Percentiles rank a stretch among this genome's conserved stretches.
phyloP scores from a whole-genome alignment of 1,139 yeast species.

The Tardiomyces digboiensis region DNA sequence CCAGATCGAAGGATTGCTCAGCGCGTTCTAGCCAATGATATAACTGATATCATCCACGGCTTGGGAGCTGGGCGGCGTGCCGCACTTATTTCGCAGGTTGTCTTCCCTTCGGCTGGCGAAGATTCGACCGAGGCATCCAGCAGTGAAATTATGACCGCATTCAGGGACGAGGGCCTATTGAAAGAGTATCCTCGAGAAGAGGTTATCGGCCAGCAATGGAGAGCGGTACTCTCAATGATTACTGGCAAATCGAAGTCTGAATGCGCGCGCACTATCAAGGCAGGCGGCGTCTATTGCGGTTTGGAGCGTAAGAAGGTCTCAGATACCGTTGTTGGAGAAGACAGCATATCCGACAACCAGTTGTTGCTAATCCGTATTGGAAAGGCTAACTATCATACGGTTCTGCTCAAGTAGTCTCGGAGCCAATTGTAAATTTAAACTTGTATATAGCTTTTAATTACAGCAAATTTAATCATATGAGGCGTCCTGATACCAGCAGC shows the following conservation, averaged over 20 bases:
- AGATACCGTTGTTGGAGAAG: slow-evolving; percentile 39
- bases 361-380: slow-evolving; percentile 67
- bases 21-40: slow-evolving; percentile 67
- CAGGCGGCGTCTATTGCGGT: slow-evolving; percentile 72
- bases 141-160: slow-evolving; percentile 46
- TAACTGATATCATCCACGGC: slow-evolving; percentile 84
- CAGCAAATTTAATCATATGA: not conserved
- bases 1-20: slow-evolving; percentile 70
- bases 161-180: slow-evolving; percentile 53
- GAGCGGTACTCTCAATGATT: slow-evolving; percentile 27
- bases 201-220: slow-evolving; percentile 28
- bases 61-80: slow-evolving; percentile 62
- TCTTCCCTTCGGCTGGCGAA: slow-evolving; percentile 46
- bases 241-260: slow-evolving; percentile 43
- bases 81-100: slow-evolving; percentile 49
- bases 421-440: not conserved
- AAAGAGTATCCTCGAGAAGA: slow-evolving; percentile 30
- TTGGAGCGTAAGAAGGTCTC: slow-evolving; percentile 45
- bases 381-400: slow-evolving; percentile 31
- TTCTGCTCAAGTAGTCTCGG: slow-evolving; percentile 2
- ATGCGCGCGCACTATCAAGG: slow-evolving; percentile 51
- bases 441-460: not conserved
- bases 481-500: not conserved
- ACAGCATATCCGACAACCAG: slow-evolving; percentile 47
- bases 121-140: slow-evolving; percentile 35